phyloP scores from a whole-genome alignment of 768 basidiomycete genomes.

The Pulveroboletus frians region DNA sequence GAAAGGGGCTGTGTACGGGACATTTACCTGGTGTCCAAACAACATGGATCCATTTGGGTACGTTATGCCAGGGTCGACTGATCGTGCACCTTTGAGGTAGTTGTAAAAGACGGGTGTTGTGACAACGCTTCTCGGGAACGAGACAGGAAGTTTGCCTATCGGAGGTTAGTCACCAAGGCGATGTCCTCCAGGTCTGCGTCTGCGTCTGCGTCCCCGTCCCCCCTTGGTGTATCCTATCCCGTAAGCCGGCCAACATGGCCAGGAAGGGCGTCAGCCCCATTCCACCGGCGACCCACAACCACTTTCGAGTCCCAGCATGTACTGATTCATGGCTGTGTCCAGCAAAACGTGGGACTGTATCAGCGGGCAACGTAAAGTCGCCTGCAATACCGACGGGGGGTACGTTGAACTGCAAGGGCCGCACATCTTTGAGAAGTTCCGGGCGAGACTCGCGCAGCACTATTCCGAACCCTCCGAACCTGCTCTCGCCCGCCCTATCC shows the following conservation, averaged over 20 bases:
- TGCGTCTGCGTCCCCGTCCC: background rate
- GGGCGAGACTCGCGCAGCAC: slow-evolving; percentile 38
- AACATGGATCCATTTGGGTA: slow-evolving; percentile 27
- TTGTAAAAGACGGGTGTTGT: slow-evolving; percentile 68
- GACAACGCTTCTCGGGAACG: slow-evolving; percentile 56
- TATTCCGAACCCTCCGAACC: slow-evolving; percentile 42
- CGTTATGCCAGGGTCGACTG: slow-evolving; percentile 48
- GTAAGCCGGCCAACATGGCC: slow-evolving; percentile 40
- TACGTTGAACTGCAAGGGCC: slow-evolving; percentile 37
- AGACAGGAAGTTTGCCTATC: slow-evolving; percentile 58
- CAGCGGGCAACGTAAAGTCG: slow-evolving; percentile 39
- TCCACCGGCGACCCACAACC: slow-evolving; percentile 58
- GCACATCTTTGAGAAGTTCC: slow-evolving; percentile 38
- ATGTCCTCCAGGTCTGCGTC: slow-evolving; percentile 33
- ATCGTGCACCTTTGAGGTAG: slow-evolving; percentile 58
- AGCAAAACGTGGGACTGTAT: background rate
- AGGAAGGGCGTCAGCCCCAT: slow-evolving; percentile 66
- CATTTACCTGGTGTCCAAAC: slow-evolving; percentile 17
- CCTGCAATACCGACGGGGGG: slow-evolving; percentile 50
- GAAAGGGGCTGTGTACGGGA: too few relatives aligned
- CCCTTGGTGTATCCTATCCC: background rate
- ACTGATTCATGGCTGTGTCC: background rate
- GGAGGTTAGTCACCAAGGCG: slow-evolving; percentile 28
- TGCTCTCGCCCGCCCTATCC: slow-evolving; percentile 80
- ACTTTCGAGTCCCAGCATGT: slow-evolving; percentile 10